A percentile compares a stretch with the other conserved stretches of the same genome.
Conservation (phyloP, 371 early-diverging fungal genomes). For the Syncephalastrum racemosum region DNA sequence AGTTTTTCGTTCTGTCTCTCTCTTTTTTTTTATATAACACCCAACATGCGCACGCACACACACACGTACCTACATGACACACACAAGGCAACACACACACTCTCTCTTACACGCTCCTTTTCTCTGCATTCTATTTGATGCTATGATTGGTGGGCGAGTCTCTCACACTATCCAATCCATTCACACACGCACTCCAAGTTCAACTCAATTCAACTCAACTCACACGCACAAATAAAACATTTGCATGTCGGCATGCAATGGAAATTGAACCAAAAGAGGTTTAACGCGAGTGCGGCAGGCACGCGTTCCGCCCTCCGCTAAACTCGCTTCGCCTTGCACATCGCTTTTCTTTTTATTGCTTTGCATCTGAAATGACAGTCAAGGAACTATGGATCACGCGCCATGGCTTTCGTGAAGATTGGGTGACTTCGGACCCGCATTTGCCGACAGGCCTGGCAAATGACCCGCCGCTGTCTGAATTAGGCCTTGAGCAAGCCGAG, state of each 20-base stretch:
- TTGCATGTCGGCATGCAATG: too few species aligned
- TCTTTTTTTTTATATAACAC: background rate
- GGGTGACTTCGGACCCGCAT: conserved; percentile 27
- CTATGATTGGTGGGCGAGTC: too few species aligned
- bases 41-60: background rate
- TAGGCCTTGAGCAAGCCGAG: conserved; percentile 34
- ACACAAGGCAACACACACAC: too few species aligned
- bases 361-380: conserved; percentile 10
- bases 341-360: background rate
- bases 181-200: too few species aligned
- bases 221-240: too few species aligned
- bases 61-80: background rate
- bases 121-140: too few species aligned
- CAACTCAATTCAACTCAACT: too few species aligned
- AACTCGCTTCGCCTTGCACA: background rate
- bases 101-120: too few species aligned
- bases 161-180: too few species aligned
- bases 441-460: conserved; percentile 27
- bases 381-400: conserved; percentile 38
- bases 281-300: too few species aligned
- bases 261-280: too few species aligned
- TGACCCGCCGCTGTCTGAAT: conserved; percentile 32
- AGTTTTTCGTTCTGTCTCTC: background rate
- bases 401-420: conserved; percentile 43
- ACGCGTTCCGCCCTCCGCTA: too few species aligned